Evolutionary conservation across 139 green algal genomes (phyloP).

Genomic region (Picochlorum sp.): DNA sequence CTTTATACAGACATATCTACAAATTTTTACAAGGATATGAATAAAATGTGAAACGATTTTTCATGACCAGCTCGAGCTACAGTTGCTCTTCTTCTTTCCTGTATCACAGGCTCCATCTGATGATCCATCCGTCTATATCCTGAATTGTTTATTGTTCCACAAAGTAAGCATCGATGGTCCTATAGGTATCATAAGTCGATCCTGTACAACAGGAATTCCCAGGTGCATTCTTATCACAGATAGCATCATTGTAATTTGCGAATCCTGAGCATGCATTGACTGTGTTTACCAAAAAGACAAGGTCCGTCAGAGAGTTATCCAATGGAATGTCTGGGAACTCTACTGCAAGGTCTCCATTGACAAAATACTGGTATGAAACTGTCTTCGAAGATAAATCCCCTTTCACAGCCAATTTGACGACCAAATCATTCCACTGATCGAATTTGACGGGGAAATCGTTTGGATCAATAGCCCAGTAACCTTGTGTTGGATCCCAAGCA

Average conservation of each 20-base stretch:
- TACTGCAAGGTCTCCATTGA: not conserved
- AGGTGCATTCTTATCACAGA: not conserved
- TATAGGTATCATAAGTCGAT: not conserved
- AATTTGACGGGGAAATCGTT: not conserved
- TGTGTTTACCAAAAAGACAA: not conserved
- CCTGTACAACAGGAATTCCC: constrained; percentile 1
- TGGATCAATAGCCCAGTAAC: not conserved
- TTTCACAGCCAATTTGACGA: constrained; percentile 1
- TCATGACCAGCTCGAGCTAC: no score
- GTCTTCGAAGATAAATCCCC: not conserved
- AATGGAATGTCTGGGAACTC: constrained; percentile 2
- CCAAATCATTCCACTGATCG: constrained; percentile 1
- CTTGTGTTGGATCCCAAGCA: not conserved
- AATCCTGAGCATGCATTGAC: constrained; percentile 3
- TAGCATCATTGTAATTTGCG: not conserved
- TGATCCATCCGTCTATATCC: no score
- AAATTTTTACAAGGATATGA: not conserved
- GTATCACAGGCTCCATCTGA: no score
- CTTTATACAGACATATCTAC: no score
- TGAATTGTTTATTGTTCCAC: not conserved
- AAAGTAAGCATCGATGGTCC: constrained; percentile 1
- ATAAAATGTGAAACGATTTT: no score
- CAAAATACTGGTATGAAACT: constrained; percentile 3
- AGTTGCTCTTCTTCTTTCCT: no score
- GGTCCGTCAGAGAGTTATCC: not conserved